Evolutionary conservation across 768 basidiomycete species (phyloP).

Genomic region (Suillus tomentosus): DNA sequence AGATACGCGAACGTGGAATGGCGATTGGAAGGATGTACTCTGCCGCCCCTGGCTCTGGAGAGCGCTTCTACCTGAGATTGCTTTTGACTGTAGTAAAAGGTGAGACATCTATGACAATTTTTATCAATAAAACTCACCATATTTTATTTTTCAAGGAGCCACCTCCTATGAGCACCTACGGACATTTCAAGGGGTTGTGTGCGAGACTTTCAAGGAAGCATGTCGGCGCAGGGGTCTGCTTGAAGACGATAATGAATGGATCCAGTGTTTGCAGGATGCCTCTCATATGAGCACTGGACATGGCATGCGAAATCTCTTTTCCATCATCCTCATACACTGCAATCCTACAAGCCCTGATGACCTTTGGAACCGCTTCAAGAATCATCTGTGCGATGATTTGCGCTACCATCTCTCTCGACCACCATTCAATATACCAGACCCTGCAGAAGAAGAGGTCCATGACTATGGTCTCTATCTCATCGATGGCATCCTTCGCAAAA

Average conservation of each 20-base stretch:
- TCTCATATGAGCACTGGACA: conserved; percentile 38
- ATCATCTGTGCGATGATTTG: conserved; percentile 46
- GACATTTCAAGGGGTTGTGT: conserved; percentile 23
- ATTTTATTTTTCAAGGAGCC: conserved; percentile 14
- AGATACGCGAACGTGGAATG: conserved; percentile 14
- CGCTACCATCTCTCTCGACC: conserved; percentile 16
- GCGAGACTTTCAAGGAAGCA: conserved; percentile 40
- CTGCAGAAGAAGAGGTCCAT: conserved; percentile 34
- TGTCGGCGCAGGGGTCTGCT: conserved; percentile 46
- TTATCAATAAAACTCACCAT: neutral
- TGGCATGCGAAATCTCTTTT: conserved; percentile 41
- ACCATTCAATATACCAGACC: conserved; percentile 15
- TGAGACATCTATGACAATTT: neutral
- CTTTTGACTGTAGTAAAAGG: conserved; percentile 40
- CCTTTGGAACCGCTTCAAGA: conserved; percentile 39
- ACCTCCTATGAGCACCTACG: conserved; percentile 27
- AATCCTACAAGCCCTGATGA: conserved; percentile 32
- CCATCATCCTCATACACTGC: conserved; percentile 39
- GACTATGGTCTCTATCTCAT: conserved; percentile 47
- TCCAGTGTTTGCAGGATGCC: conserved; percentile 43
- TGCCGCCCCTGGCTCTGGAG: conserved; percentile 32
- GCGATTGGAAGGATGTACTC: conserved; percentile 38
- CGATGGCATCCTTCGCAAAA: conserved; percentile 23
- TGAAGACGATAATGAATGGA: conserved; percentile 52
- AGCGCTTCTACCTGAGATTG: conserved; percentile 42